phyloP scores from a whole-genome alignment of 169 alveolate genomes.

The Eimeria praecox region DNA sequence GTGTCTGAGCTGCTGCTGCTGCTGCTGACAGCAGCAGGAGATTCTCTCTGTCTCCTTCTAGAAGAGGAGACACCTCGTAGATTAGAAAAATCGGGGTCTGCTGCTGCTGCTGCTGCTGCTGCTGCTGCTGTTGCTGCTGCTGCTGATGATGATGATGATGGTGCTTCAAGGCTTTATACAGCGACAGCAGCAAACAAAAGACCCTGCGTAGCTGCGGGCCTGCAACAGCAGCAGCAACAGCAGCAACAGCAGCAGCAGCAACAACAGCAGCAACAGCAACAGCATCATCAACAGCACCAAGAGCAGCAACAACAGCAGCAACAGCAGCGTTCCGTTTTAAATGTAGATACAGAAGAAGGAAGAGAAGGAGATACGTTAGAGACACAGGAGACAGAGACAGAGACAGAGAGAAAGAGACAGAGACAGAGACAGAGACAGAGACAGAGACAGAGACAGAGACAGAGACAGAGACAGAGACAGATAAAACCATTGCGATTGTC shows the following conservation, averaged over 20 bases:
- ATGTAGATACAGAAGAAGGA: not conserved
- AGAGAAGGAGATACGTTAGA: not conserved
- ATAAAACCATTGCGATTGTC: not conserved
- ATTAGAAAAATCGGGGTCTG: not conserved
- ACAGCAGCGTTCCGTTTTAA: not conserved
- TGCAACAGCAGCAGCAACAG: not conserved
- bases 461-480: too few relatives aligned
- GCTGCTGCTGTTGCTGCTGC: not conserved
- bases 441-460: too few relatives aligned
- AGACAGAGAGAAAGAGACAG: too few relatives aligned
- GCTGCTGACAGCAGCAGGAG: slow-evolving; percentile 42
- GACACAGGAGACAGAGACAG: not conserved
- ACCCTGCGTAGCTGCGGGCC: not conserved
- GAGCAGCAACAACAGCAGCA: not conserved
- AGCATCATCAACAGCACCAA: not conserved
- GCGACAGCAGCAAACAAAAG: slow-evolving; percentile 13
- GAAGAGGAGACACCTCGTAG: not conserved
- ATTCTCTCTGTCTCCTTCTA: not conserved
- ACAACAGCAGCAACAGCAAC: not conserved
- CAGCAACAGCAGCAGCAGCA: slow-evolving; percentile 33
- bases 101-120: not conserved
- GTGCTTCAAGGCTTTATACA: not conserved
- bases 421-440: too few relatives aligned
- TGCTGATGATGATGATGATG: not conserved
- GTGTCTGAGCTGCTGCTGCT: slow-evolving; percentile 22